Evolutionary conservation across 208 protist species (phyloP).

Genomic region (Novymonas esmeraldas): DNA sequence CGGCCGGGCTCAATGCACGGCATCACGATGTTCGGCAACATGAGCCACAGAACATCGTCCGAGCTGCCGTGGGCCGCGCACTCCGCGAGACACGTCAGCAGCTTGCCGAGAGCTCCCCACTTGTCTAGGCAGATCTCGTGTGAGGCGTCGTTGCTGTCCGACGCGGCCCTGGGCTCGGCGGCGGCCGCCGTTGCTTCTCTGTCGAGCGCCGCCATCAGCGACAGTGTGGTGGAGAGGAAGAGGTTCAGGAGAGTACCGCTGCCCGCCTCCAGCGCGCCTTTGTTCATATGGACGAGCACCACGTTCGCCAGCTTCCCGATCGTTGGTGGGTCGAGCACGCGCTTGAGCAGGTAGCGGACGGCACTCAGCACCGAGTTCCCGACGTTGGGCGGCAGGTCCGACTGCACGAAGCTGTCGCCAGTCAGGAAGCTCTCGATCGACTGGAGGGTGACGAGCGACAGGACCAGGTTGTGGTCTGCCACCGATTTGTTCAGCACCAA

Average conservation of each 20-base stretch:
- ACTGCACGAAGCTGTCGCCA: constrained; percentile 53
- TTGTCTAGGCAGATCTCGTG: constrained; percentile 32
- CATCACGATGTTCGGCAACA: constrained; percentile 52
- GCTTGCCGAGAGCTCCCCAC: constrained; percentile 41
- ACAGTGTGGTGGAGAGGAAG: constrained; percentile 46
- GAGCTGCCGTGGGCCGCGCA: constrained; percentile 31
- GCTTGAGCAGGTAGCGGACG: constrained; percentile 51
- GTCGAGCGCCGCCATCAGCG: constrained; percentile 27
- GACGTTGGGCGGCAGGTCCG: constrained; percentile 50
- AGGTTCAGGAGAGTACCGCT: constrained; percentile 62
- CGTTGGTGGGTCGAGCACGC: constrained; percentile 38
- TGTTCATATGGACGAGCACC: constrained; percentile 62
- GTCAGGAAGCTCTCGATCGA: constrained; percentile 71
- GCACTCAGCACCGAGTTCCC: constrained; percentile 49
- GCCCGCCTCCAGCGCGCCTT: constrained; percentile 34
- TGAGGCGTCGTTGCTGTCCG: no score
- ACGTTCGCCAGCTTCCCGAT: constrained; percentile 55
- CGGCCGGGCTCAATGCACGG: constrained; percentile 52
- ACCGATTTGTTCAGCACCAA: constrained; percentile 40
- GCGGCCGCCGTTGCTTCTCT: no score
- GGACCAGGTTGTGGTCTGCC: constrained; percentile 31
- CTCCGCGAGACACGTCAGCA: constrained; percentile 65
- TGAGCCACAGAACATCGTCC: constrained; percentile 49
- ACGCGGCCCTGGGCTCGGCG: no score
- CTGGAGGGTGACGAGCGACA: constrained; percentile 57